Evolutionary conservation across 768 basidiomycete genomes (phyloP), one percentile per base, ranked within the genome.

Genomic region (Botryobasidium botryosum): DNA sequence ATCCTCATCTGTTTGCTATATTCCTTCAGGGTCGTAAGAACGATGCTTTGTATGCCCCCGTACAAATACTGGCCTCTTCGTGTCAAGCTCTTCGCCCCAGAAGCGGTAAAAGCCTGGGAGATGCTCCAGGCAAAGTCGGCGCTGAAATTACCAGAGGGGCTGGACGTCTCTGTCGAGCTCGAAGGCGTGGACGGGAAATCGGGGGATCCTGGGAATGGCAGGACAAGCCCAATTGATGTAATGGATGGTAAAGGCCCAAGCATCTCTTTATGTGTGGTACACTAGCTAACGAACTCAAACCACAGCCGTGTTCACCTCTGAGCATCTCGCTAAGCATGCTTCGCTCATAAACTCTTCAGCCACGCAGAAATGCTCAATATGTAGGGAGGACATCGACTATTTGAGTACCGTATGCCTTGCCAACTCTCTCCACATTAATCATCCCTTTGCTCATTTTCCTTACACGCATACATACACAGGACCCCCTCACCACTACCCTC

Each of bases 21-120:
- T 24, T 25, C 29, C 18, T 21, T 3, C 46, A 79, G 79, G 36
- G 68, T 77, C 27, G 73, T 74, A 12, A 66, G 69, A 32, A 65
- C 64, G 17, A 79, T 86, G 74, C 59, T 86, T 10, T 63, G 69
- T 1, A 64, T 59, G 3, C 69, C 74, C 51, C 82, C 85, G 0
- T 88, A 79, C 58, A 70, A 65, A 49, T 68, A 68, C 17, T 78
- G 79, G 73, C 80, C 83, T 0, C 62, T 88, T 27, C 77, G 75
- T 47, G 71, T 84, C 52, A 80, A 79, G 52, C 57, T 86, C 5
- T 88, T 86, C 59, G 75, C 76, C 2, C 60, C 67, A 33, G 71
- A 77, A 44, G 77, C 76, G 10, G 64, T 67, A 17, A 66, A 66
- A 45, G 56, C 58, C 4, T 84, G 81, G 78, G 52, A 65, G 12